These are phyloP conservation scores for Volvox carteri DNA, from an alignment of 163 green algal genomes.

Conservation along the genomic window DNA sequence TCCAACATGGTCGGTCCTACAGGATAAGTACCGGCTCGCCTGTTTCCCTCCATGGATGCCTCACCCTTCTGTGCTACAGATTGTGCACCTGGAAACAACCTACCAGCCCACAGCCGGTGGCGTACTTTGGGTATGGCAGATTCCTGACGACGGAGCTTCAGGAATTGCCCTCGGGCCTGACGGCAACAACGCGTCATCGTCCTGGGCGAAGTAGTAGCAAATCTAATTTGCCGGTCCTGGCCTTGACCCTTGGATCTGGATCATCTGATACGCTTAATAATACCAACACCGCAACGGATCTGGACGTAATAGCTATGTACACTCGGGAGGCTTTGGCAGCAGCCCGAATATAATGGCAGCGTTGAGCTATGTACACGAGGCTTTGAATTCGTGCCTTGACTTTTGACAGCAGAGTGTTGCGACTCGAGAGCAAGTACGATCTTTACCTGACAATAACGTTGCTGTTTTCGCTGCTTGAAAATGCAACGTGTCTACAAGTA, in stretches of 20 bases:
- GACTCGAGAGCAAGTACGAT: too few species aligned
- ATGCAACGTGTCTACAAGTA: too few species aligned
- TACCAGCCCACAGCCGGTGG: slow-evolving; percentile 8
- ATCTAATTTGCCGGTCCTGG: not conserved
- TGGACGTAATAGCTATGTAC: not conserved
- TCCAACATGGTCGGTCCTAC: too few species aligned
- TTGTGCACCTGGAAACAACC: slow-evolving; percentile 3
- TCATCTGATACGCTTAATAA: not conserved
- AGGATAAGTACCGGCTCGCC: too few species aligned
- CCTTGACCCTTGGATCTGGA: not conserved
- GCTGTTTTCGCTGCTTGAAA: too few species aligned
- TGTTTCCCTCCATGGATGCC: too few species aligned
- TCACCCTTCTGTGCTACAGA: not conserved
- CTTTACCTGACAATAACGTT: too few species aligned
- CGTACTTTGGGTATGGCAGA: slow-evolving; percentile 8
- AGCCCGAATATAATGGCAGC: slow-evolving; percentile 31
- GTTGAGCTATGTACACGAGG: too few species aligned
- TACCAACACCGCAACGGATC: not conserved
- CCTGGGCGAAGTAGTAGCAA: not conserved
- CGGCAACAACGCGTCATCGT: not conserved
- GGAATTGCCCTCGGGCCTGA: not conserved
- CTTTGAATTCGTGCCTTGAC: too few species aligned
- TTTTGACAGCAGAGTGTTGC: too few species aligned
- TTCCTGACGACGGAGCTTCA: not conserved
- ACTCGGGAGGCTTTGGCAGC: slow-evolving; percentile 27